These are phyloP conservation scores for Penicillium herquei DNA, from an alignment of 495 filamentous ascomycete genomes.

Conservation along the genomic window DNA sequence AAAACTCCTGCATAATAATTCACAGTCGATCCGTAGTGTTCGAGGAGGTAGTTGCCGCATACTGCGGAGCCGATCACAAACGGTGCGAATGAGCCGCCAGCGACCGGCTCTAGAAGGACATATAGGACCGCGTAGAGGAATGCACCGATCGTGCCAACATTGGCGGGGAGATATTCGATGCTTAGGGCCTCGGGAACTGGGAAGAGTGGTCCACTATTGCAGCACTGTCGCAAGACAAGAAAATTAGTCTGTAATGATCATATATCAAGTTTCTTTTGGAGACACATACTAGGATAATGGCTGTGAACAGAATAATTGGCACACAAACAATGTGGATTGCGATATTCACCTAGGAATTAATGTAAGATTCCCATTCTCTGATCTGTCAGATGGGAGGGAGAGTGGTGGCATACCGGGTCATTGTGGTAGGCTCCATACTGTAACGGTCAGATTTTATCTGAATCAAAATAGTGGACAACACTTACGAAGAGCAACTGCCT, in stretches of 20 bases:
- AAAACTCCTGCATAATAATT: constrained; percentile 70
- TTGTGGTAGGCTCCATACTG: constrained; percentile 97
- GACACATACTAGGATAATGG: constrained; percentile 69
- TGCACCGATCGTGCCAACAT: constrained; percentile 73
- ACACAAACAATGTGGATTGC: constrained; percentile 90
- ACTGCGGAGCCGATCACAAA: constrained; percentile 72
- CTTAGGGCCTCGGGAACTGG: constrained; percentile 66
- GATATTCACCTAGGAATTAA: constrained; percentile 64
- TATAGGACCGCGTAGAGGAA: constrained; percentile 76
- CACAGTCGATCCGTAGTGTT: constrained; percentile 59
- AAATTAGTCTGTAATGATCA: too few relatives aligned
- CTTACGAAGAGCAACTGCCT: constrained; percentile 78
- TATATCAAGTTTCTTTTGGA: too few relatives aligned
- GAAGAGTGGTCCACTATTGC: constrained; percentile 73
- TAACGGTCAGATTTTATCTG: not conserved
- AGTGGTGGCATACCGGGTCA: constrained; percentile 57
- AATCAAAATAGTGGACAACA: constrained; percentile 1
- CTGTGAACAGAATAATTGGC: constrained; percentile 76
- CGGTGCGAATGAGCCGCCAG: constrained; percentile 69
- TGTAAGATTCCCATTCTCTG: not conserved
- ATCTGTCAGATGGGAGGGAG: not conserved
- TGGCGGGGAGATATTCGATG: constrained; percentile 74
- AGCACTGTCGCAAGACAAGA: constrained; percentile 48
- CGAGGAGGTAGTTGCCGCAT: constrained; percentile 69
- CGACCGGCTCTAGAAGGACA: constrained; percentile 89